Percentiles rank a stretch among this genome's conserved stretches.
These are phyloP conservation scores for Blastobotrys raffinosifermentans DNA, from an alignment of 1,139 yeast species.

Conservation along the genomic window DNA sequence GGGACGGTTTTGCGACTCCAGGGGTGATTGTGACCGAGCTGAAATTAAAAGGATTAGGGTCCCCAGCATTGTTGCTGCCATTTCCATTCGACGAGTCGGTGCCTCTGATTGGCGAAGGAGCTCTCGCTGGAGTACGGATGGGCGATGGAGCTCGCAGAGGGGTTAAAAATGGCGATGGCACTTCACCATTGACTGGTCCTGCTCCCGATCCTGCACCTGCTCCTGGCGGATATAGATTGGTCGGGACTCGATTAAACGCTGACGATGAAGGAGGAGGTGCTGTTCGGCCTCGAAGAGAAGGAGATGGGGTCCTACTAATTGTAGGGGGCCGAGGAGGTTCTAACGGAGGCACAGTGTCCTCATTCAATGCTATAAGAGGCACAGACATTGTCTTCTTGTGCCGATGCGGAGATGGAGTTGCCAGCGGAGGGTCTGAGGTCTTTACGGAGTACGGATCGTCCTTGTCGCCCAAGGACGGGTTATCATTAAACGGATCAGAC, in stretches of 20 bases:
- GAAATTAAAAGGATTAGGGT: constrained; percentile 33
- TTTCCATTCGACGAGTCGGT: neutral
- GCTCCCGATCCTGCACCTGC: neutral
- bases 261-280: neutral
- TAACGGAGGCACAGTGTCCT: constrained; percentile 1
- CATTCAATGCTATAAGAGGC: neutral
- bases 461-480: no score
- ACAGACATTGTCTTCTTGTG: neutral
- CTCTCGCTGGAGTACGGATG: neutral
- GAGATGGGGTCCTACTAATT: constrained; percentile 1
- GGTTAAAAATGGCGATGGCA: constrained; percentile 4
- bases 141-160: constrained; percentile 7
- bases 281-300: constrained; percentile 4
- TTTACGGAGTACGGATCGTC: no score
- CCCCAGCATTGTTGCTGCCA: constrained; percentile 4
- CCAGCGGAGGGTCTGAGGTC: no score
- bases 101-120: constrained; percentile 5
- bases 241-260: neutral
- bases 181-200: neutral
- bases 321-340: constrained; percentile 3
- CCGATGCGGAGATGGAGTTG: neutral
- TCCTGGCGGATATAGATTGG: neutral
- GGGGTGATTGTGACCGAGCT: constrained; percentile 27
- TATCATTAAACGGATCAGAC: no score
- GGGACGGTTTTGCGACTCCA: constrained; percentile 5